A percentile compares a stretch with the other conserved stretches of the same genome.
Conservation (phyloP, 2,329 filamentous ascomycete genomes). For the Dactylellina parvicollis region DNA sequence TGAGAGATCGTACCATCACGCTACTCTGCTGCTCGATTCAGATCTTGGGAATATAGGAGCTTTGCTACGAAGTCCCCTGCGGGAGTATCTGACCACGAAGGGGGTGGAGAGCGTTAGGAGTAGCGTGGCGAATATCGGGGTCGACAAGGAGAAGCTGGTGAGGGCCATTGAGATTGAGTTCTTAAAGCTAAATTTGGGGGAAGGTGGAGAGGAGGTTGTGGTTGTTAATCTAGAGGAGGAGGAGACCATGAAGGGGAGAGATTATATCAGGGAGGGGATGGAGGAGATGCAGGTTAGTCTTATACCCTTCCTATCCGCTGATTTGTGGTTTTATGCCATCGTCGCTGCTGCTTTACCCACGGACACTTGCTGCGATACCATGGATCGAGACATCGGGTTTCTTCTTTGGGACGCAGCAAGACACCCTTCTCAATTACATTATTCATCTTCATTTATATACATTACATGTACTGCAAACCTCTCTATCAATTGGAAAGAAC, state of each 20-base stretch:
- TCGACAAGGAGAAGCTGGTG: conserved; percentile 66
- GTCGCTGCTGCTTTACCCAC: conserved; percentile 1
- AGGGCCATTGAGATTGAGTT: conserved; percentile 74
- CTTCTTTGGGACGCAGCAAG: conserved; percentile 48
- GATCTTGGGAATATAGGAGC: conserved; percentile 75
- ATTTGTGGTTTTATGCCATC: not conserved
- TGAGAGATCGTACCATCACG: conserved; percentile 85
- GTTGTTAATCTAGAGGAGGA: conserved; percentile 69
- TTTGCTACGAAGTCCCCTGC: conserved; percentile 80
- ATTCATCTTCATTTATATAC: not conserved
- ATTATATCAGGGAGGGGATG: conserved; percentile 71
- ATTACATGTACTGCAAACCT: conserved; percentile 22
- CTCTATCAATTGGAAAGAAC: conserved; percentile 14
- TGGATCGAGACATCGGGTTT: not conserved
- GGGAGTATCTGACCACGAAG: conserved; percentile 77
- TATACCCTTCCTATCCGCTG: not conserved
- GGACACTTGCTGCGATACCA: conserved; percentile 39
- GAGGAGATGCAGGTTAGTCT: conserved; percentile 69
- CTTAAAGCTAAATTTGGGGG: conserved; percentile 55
- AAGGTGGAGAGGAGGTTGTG: not conserved
- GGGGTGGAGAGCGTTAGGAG: conserved; percentile 93
- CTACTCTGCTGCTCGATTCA: conserved; percentile 83
- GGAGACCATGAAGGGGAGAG: conserved; percentile 63
- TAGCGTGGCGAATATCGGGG: conserved; percentile 79
- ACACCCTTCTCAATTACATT: not conserved